These are phyloP conservation scores for Jacaranda copaia DNA, from an alignment of 257 asterid species.

Conservation along the genomic window DNA sequence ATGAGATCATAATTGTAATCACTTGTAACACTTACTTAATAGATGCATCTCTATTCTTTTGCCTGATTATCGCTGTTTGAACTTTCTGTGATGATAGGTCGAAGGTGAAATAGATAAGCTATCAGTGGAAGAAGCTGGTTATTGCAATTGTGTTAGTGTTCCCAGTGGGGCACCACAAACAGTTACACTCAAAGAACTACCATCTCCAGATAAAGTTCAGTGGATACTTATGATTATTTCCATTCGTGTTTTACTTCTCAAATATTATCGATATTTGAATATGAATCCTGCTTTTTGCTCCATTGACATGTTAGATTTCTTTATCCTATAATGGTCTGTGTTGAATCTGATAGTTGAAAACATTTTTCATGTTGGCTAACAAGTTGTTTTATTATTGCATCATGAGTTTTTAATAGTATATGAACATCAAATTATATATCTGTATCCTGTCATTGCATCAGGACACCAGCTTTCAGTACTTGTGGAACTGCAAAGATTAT, in stretches of 20 bases:
- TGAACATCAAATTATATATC: neutral
- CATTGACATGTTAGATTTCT: neutral
- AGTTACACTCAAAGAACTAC: slow-evolving; percentile 62
- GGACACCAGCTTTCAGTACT: slow-evolving; percentile 69
- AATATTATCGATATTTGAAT: no score
- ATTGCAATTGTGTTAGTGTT: slow-evolving; percentile 75
- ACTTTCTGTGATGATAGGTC: slow-evolving; percentile 56
- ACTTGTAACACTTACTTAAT: slow-evolving; percentile 23
- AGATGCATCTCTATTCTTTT: slow-evolving; percentile 21
- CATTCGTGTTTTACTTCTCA: neutral
- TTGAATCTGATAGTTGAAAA: no score
- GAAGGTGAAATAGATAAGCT: slow-evolving; percentile 91
- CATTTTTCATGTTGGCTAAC: neutral
- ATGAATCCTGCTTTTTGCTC: neutral
- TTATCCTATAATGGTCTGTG: no score
- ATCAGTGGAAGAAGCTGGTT: slow-evolving; percentile 85
- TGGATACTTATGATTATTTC: neutral
- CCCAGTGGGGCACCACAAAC: slow-evolving; percentile 85
- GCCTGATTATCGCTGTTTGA: slow-evolving; percentile 29
- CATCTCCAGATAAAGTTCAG: slow-evolving; percentile 64
- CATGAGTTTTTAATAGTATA: no score
- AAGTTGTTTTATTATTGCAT: neutral
- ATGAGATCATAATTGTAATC: slow-evolving; percentile 72
- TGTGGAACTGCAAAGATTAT: slow-evolving; percentile 76
- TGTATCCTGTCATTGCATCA: slow-evolving; percentile 36